These are phyloP conservation scores for Pichia pseudocactophila DNA, from an alignment of 805 yeast genomes.

Conservation along the genomic window DNA sequence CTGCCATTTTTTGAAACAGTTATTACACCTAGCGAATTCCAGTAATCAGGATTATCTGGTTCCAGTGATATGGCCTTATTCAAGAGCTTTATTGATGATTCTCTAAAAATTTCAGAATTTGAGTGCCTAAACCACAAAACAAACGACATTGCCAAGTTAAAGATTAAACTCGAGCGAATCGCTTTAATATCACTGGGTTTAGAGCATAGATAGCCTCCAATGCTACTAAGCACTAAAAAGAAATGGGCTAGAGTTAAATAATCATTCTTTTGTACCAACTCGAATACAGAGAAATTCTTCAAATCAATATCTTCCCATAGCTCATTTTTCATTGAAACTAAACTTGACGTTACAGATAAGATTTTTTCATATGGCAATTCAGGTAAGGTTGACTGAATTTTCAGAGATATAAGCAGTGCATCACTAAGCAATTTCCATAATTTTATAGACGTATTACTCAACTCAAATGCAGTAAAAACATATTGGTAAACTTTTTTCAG, in stretches of 20 bases:
- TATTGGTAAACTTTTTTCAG: constrained; percentile 30
- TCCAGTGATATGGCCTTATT: constrained; percentile 68
- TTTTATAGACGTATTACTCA: constrained; percentile 34
- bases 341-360: constrained; percentile 23
- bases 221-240: constrained; percentile 32
- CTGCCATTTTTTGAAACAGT: constrained; percentile 54
- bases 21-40: constrained; percentile 81
- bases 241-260: background rate
- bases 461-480: constrained; percentile 13
- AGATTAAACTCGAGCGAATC: constrained; percentile 45
- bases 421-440: constrained; percentile 64
- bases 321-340: constrained; percentile 1
- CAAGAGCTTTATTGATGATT: constrained; percentile 45
- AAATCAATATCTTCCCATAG: constrained; percentile 2
- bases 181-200: constrained; percentile 35
- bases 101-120: constrained; percentile 27
- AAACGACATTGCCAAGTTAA: constrained; percentile 65
- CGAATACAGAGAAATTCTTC: constrained; percentile 1
- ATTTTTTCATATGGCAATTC: constrained; percentile 37
- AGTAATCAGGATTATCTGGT: constrained; percentile 56
- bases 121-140: constrained; percentile 35
- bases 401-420: constrained; percentile 43
- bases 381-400: constrained; percentile 44
- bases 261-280: constrained; percentile 27
- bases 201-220: constrained; percentile 3